Evolutionary conservation across 179 eudicot species (phyloP), one percentile per base, ranked within the genome.

Genomic region (Beta macrorhiza): DNA sequence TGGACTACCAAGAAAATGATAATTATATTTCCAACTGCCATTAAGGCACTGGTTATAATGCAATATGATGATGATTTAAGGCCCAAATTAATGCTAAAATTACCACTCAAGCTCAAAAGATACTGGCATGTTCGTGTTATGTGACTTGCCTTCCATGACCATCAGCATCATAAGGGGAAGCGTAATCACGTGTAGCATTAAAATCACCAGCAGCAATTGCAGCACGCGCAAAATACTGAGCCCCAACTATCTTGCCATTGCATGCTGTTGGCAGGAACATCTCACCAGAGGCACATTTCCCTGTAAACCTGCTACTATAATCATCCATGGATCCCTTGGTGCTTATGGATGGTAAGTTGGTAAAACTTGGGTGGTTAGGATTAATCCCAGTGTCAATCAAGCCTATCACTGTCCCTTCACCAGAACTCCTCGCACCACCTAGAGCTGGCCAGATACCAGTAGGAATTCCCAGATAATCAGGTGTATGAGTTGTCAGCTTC

Each of bases 101-200:
- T 73, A 79, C 78, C 68, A 68, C 45, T 63, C 1, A 42, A 61
- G 76, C 64, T 64, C 69, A 74, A 67, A 78, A 74, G 25, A 84
- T 17, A 77, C 78, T 64, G 81, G 37, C 74, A 81, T 7, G 58
- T 64, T 73, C 44, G 37, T 76, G 12, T 71, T 49, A 72, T 20
- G 61, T 56, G 75, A 86, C 89, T 88, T 84, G 75, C 90, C 90
- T 88, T 86, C 90, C 89, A 79, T 88, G 90, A 56, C 90, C 90
- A 79, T 88, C 90, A 19, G 90, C 89, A 59, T 88, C 90, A 81
- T 83, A 88, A 1, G 90, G 87, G 20, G 90, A 88, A 51, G 90
- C 89, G 68, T 57, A 88, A 69, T 88, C 90, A 29, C 90, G 89
- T 17, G 87, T 86, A 4, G 89, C 89, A 82, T 88, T 86, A 32